Evolutionary conservation across 306 rosid genomes (phyloP).

Genomic region (Herpetospermum pedunculosum): DNA sequence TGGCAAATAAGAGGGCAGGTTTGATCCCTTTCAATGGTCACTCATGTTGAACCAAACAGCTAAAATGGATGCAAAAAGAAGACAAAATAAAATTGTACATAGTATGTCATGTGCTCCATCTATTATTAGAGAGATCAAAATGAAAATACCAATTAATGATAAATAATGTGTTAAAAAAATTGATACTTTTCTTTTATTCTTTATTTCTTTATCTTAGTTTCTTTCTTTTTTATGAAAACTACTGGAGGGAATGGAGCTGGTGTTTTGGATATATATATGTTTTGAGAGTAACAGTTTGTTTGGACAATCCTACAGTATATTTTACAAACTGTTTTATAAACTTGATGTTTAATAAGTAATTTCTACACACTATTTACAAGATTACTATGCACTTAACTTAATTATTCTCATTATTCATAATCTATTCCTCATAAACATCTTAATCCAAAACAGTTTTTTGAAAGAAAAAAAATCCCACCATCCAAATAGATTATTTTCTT

Average conservation of each 20-base stretch:
- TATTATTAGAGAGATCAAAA: neutral
- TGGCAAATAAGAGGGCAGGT: neutral
- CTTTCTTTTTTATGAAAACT: neutral
- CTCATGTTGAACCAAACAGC: neutral
- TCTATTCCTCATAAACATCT: neutral
- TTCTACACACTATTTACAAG: too few species aligned
- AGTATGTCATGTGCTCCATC: neutral
- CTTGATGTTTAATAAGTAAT: neutral
- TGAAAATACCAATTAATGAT: neutral
- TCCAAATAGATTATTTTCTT: neutral
- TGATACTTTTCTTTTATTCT: neutral
- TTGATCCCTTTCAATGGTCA: neutral
- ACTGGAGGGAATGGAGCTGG: neutral
- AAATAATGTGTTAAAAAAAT: neutral
- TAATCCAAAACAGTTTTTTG: neutral
- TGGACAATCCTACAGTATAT: neutral
- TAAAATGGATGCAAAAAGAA: neutral
- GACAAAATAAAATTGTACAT: conserved; percentile 1
- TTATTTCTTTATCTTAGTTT: neutral
- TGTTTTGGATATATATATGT: neutral
- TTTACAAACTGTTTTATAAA: neutral
- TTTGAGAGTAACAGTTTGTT: neutral
- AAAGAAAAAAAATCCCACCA: too few species aligned
- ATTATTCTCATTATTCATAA: neutral
- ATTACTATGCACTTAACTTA: too few species aligned